Evolutionary conservation across 176 grass and related monocot genomes (phyloP).

Genomic region (Hyparrhenia diplandra): DNA sequence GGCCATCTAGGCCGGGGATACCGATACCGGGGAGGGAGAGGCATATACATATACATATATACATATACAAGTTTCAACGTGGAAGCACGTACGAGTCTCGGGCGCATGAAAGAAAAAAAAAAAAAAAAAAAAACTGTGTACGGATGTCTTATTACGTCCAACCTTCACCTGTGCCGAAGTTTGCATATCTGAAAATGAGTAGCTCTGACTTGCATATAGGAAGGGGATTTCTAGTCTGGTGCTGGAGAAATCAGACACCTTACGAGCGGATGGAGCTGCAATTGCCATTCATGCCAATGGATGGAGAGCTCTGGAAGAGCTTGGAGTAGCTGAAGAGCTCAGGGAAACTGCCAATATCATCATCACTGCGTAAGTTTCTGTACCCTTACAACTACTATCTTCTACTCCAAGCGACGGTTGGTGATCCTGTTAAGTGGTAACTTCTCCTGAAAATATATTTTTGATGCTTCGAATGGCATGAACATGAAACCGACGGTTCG

Average conservation of each 20-base stretch:
- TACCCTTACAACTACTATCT: not conserved
- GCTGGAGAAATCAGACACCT: conserved; percentile 33
- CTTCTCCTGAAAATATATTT: too few species aligned
- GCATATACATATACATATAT: too few species aligned
- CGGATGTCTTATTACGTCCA: too few species aligned
- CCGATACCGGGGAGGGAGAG: too few species aligned
- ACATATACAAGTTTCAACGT: too few species aligned
- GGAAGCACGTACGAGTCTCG: too few species aligned
- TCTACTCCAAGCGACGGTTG: not conserved
- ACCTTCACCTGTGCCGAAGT: too few species aligned
- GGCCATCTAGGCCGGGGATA: too few species aligned
- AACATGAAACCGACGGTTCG: not conserved
- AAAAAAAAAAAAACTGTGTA: too few species aligned
- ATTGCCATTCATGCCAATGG: not conserved
- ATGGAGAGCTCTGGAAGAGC: not conserved
- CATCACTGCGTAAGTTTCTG: not conserved
- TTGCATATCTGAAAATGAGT: too few species aligned
- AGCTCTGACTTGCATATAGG: conserved; percentile 12
- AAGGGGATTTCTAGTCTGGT: conserved; percentile 44
- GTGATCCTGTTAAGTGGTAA: not conserved
- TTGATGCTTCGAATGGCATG: too few species aligned
- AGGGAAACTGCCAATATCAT: not conserved
- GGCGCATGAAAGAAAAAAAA: too few species aligned
- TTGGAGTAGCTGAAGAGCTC: not conserved
- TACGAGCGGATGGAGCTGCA: conserved; percentile 32